phyloP scores from a whole-genome alignment of 768 basidiomycete species.

The Coprinopsis marcescibilis region DNA sequence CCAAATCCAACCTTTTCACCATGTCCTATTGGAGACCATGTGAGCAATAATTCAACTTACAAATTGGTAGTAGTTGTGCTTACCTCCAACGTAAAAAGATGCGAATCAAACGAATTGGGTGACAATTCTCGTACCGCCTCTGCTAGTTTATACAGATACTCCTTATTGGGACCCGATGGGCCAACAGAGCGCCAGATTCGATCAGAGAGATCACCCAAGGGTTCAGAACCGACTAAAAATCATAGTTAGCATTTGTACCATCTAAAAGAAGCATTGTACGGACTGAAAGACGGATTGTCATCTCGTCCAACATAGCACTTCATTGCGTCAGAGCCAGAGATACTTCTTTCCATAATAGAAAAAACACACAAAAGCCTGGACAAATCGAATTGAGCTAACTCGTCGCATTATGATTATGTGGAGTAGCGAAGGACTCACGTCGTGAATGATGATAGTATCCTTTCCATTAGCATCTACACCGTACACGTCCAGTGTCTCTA shows the following conservation, averaged over 20 bases:
- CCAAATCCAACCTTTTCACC: slow-evolving; percentile 6
- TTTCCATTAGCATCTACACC: slow-evolving; percentile 44
- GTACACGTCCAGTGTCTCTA: slow-evolving; percentile 73
- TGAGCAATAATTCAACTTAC: background rate
- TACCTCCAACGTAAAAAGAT: slow-evolving; percentile 76
- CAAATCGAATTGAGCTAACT: no score
- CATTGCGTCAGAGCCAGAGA: slow-evolving; percentile 6
- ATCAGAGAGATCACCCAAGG: slow-evolving; percentile 59
- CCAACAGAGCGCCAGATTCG: slow-evolving; percentile 73
- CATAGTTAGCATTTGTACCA: background rate
- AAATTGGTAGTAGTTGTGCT: slow-evolving; percentile 11
- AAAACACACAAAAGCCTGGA: background rate
- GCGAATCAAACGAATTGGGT: slow-evolving; percentile 67
- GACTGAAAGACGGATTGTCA: slow-evolving; percentile 88
- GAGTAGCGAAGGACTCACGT: slow-evolving; percentile 30
- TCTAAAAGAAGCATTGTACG: slow-evolving; percentile 15
- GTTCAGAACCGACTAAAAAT: slow-evolving; percentile 71
- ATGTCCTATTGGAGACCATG: background rate
- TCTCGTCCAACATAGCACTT: slow-evolving; percentile 85
- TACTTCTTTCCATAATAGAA: background rate
- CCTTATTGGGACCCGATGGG: slow-evolving; percentile 90
- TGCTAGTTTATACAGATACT: slow-evolving; percentile 80
- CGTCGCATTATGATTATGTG: background rate
- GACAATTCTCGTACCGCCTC: slow-evolving; percentile 69
- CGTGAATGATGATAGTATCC: slow-evolving; percentile 51